Evolutionary conservation across 352 stramenopile genomes (phyloP).

Genomic region (Aphanomyces cochlioides): DNA sequence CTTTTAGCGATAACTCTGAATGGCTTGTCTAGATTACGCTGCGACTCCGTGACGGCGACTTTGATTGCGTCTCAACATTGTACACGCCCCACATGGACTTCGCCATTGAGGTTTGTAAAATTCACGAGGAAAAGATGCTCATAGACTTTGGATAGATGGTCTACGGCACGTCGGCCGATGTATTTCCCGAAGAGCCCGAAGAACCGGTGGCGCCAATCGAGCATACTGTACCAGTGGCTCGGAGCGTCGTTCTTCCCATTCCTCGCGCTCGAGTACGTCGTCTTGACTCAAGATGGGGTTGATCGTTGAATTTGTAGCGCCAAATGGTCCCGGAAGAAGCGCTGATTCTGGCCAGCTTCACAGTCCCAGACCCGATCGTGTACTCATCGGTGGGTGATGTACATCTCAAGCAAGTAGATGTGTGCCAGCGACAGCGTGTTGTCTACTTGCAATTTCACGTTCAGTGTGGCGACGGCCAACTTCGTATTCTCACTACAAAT

Average conservation of each 20-base stretch:
- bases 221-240: neutral
- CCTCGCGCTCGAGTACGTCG: neutral
- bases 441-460: constrained; percentile 80
- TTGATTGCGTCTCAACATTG: constrained; percentile 74
- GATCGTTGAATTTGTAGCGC: neutral
- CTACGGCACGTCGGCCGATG: neutral
- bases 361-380: constrained; percentile 32
- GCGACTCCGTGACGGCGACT: constrained; percentile 63
- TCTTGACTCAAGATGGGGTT: neutral
- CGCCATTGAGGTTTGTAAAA: constrained; percentile 40
- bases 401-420: constrained; percentile 76
- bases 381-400: constrained; percentile 77
- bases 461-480: constrained; percentile 44
- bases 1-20: neutral
- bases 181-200: constrained; percentile 21
- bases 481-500: constrained; percentile 57
- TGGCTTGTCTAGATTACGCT: constrained; percentile 40
- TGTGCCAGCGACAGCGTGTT: constrained; percentile 52
- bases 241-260: neutral
- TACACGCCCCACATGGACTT: constrained; percentile 69
- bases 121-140: neutral
- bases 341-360: constrained; percentile 7
- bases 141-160: constrained; percentile 6
- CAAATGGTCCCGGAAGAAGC: constrained; percentile 18
- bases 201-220: neutral